Conservation (phyloP, 202 grass and related monocot genomes). For the Musa balbisiana region DNA sequence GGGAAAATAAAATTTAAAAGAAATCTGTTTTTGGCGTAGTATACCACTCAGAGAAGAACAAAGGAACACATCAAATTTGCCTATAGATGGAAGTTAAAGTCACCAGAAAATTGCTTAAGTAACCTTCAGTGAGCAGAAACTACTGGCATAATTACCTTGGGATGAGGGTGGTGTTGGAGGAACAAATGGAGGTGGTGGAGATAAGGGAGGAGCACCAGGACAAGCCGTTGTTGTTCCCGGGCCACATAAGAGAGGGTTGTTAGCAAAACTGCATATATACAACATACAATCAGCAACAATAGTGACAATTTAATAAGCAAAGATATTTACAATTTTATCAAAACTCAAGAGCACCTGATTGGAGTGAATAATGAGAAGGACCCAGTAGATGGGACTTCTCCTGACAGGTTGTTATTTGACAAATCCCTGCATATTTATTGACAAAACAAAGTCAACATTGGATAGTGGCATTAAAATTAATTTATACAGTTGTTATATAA, state of each 20-base stretch:
- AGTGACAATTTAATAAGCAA: neutral
- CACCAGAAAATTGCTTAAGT: neutral
- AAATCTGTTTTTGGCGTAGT: neutral
- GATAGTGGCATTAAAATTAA: neutral
- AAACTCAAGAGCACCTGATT: constrained; percentile 57
- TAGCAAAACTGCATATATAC: constrained; percentile 64
- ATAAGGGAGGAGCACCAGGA: constrained; percentile 67
- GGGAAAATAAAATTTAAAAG: neutral
- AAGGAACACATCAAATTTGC: neutral
- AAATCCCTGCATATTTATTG: constrained; percentile 52
- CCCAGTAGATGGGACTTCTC: constrained; percentile 91
- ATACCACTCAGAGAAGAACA: neutral
- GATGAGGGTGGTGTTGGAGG: constrained; percentile 59
- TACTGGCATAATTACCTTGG: constrained; percentile 32
- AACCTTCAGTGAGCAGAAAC: neutral
- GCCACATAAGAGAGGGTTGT: constrained; percentile 89
- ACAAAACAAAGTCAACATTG: constrained; percentile 16
- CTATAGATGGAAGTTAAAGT: neutral
- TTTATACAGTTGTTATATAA: constrained; percentile 17
- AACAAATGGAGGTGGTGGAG: constrained; percentile 85
- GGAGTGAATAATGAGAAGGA: constrained; percentile 94
- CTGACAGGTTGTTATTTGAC: constrained; percentile 93
- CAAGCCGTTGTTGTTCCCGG: constrained; percentile 88
- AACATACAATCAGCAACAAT: neutral
- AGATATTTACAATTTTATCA: constrained; percentile 17